A percentile compares a stretch with the other conserved stretches of the same genome.
Evolutionary conservation across 768 basidiomycete genomes (phyloP).

Genomic region (Serendipita indica): DNA sequence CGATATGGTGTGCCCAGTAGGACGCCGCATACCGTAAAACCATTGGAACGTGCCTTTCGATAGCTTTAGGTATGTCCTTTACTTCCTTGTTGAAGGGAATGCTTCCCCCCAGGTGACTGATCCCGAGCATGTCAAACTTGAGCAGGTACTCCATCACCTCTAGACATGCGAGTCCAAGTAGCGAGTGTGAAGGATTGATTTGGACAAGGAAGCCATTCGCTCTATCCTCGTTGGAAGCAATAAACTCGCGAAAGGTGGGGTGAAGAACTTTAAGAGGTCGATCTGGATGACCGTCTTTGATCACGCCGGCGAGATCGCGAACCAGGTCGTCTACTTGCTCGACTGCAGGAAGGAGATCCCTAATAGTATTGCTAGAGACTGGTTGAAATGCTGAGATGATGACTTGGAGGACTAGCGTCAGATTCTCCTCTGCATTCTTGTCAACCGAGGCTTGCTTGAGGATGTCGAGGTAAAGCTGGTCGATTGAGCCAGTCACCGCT

Average conservation of each 20-base stretch:
- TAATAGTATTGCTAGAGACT: background rate
- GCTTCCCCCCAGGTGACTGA: background rate
- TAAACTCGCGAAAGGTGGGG: conserved; percentile 4
- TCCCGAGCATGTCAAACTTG: background rate
- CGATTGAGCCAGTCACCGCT: background rate
- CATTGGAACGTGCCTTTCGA: background rate
- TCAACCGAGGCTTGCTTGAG: background rate
- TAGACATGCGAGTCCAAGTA: background rate
- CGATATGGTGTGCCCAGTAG: background rate
- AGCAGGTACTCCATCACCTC: background rate
- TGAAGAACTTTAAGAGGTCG: conserved; percentile 5
- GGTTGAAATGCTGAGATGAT: conserved; percentile 2
- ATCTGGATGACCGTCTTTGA: conserved; percentile 5
- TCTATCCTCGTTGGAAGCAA: background rate
- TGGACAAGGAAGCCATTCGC: conserved; percentile 1
- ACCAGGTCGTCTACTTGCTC: background rate
- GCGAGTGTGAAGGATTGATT: background rate
- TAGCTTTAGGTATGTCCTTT: background rate
- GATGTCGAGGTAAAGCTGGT: background rate
- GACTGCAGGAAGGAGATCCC: background rate
- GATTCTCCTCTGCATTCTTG: background rate
- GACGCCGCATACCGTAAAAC: background rate
- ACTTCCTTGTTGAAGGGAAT: background rate
- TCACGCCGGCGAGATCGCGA: background rate
- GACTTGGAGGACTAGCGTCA: background rate